Evolutionary conservation across 306 rosid genomes (phyloP).

Genomic region (Gastrolobium bilobum): DNA sequence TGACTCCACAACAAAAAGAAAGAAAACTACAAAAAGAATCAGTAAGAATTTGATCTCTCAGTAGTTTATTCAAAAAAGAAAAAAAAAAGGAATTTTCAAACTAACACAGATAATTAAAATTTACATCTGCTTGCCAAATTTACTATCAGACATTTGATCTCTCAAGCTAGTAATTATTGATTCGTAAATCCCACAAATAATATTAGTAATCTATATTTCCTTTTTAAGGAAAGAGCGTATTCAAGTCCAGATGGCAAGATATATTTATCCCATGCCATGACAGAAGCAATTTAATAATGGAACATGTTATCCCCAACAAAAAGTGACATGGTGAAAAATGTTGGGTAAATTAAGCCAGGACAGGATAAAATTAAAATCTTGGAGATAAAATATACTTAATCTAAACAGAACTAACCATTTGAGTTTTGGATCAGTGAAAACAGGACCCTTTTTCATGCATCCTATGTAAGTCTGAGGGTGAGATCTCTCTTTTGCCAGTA

Average conservation of each 20-base stretch:
- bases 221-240: conserved; percentile 18
- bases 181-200: conserved; percentile 13
- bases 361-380: background rate
- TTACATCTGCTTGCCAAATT: conserved; percentile 4
- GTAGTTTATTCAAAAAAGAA: background rate
- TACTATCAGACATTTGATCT: conserved; percentile 3
- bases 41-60: background rate
- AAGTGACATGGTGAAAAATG: background rate
- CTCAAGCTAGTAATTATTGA: conserved; percentile 26
- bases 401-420: conserved; percentile 76
- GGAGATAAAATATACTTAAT: conserved; percentile 33
- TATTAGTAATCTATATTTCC: conserved; percentile 3
- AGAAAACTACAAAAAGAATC: background rate
- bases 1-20: conserved; percentile 3
- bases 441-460: conserved; percentile 99
- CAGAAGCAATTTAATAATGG: conserved; percentile 23
- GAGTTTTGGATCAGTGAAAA: conserved; percentile 93
- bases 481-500: conserved; percentile 81
- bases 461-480: conserved; percentile 95
- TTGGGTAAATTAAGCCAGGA: conserved; percentile 26
- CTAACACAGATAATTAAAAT: background rate
- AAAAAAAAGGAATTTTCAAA: background rate
- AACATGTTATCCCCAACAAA: conserved; percentile 6
- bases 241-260: conserved; percentile 17
- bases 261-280: conserved; percentile 2